Evolutionary conservation across 2,329 filamentous ascomycete species (phyloP).

Genomic region (Fusarium nurragi): DNA sequence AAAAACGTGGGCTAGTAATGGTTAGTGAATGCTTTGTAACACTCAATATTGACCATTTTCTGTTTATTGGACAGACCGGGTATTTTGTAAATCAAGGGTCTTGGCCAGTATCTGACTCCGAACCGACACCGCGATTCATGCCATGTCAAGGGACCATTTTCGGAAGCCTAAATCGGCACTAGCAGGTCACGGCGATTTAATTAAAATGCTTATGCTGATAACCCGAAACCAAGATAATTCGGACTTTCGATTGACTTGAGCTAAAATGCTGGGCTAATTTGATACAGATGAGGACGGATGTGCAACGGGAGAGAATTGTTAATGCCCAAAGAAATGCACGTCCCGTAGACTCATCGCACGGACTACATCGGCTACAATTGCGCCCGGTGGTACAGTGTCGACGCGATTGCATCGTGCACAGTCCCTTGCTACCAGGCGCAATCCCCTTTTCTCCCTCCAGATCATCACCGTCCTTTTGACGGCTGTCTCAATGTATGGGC

Average conservation of each 20-base stretch:
- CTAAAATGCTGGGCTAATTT: conserved; percentile 37
- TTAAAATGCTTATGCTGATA: neutral
- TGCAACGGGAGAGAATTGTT: conserved; percentile 13
- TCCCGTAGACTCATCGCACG: conserved; percentile 28
- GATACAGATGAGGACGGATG: conserved; percentile 39
- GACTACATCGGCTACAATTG: conserved; percentile 19
- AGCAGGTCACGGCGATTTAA: neutral
- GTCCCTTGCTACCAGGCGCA: conserved; percentile 9
- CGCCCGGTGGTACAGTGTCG: conserved; percentile 25
- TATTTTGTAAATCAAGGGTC: conserved; percentile 19
- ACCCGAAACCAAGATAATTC: neutral
- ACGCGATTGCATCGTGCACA: conserved; percentile 14
- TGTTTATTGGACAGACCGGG: conserved; percentile 2
- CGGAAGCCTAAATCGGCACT: neutral
- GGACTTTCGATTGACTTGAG: neutral
- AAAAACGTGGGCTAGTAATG: conserved; percentile 12
- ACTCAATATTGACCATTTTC: neutral
- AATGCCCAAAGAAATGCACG: conserved; percentile 36
- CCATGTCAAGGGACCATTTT: conserved; percentile 1
- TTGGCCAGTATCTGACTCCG: neutral
- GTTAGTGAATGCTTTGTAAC: conserved; percentile 28
- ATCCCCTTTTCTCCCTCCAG: conserved; percentile 32
- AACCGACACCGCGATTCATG: conserved; percentile 16
- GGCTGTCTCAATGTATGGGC: neutral
- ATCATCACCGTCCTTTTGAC: neutral